phyloP scores from a whole-genome alignment of 1,284 basidiomycete species.

The Cryptococcus amylolentus region DNA sequence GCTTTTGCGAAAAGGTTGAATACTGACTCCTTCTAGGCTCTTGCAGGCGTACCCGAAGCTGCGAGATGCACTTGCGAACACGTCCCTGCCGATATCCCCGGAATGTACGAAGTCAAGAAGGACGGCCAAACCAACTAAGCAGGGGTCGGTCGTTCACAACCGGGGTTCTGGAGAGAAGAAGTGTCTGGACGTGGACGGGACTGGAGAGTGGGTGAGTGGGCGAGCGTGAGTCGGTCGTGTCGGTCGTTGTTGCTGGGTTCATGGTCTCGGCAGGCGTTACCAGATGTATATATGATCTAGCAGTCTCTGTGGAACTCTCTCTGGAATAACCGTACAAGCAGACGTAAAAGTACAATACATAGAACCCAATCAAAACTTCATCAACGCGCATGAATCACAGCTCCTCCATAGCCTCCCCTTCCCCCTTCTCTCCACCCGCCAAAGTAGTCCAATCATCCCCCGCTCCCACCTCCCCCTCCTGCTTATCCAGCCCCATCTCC shows the following conservation, averaged over 20 bases:
- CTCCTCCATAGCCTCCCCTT: not conserved
- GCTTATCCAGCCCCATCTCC: conserved; percentile 34
- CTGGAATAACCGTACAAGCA: too few relatives aligned
- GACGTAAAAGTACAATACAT: too few relatives aligned
- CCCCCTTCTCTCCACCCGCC: not conserved
- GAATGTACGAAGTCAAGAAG: conserved; percentile 33
- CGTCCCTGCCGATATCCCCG: conserved; percentile 33
- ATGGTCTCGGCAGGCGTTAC: too few relatives aligned
- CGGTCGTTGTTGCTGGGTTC: too few relatives aligned
- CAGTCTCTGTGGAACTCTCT: too few relatives aligned
- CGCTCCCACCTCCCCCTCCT: conserved; percentile 15
- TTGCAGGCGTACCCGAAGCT: conserved; percentile 33
- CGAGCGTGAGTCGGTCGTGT: not conserved
- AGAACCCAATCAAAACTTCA: too few relatives aligned
- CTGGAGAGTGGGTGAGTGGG: not conserved
- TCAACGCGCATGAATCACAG: not conserved
- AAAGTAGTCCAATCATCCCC: conserved; percentile 30
- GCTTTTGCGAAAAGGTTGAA: not conserved
- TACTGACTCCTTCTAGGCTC: conserved; percentile 20
- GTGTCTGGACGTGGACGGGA: not conserved
- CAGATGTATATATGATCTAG: too few relatives aligned
- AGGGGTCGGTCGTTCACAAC: too few relatives aligned
- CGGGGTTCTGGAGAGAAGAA: too few relatives aligned
- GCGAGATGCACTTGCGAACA: conserved; percentile 44
- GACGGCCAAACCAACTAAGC: not conserved